These are phyloP conservation scores for Sphagnurus paluster DNA, from an alignment of 1,284 basidiomycete genomes.

Conservation along the genomic window DNA sequence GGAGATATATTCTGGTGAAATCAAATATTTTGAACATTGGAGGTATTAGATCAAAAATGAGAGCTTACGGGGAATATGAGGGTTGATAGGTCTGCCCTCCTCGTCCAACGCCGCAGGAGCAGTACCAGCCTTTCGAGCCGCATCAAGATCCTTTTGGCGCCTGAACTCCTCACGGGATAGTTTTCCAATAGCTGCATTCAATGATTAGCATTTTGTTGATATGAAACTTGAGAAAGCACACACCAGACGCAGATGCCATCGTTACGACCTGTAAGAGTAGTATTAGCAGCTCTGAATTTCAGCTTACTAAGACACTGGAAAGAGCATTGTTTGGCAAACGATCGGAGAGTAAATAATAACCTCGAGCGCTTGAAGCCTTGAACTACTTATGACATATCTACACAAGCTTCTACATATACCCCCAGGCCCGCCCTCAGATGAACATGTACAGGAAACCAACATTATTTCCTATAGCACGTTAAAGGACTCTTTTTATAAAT, in stretches of 20 bases:
- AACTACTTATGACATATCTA: too few relatives aligned
- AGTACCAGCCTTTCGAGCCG: slow-evolving; percentile 95
- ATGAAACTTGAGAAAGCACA: slow-evolving; percentile 13
- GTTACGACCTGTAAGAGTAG: slow-evolving; percentile 2
- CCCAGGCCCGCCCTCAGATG: too few relatives aligned
- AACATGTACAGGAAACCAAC: too few relatives aligned
- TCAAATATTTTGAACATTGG: slow-evolving; percentile 3
- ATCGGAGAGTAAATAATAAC: slow-evolving; percentile 10
- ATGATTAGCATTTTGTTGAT: slow-evolving; percentile 7
- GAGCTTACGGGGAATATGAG: slow-evolving; percentile 90
- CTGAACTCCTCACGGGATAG: slow-evolving; percentile 92
- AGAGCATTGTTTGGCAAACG: slow-evolving; percentile 6
- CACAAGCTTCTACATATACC: too few relatives aligned
- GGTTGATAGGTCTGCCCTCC: slow-evolving; percentile 95
- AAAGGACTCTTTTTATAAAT: background rate
- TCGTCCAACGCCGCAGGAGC: slow-evolving; percentile 94
- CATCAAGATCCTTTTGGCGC: slow-evolving; percentile 94
- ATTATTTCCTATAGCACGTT: slow-evolving; percentile 1
- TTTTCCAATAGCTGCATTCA: slow-evolving; percentile 63
- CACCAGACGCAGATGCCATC: slow-evolving; percentile 51
- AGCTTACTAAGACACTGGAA: background rate
- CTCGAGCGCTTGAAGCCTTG: slow-evolving; percentile 25
- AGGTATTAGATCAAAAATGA: background rate
- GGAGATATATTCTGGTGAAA: slow-evolving; percentile 79
- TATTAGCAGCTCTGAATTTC: background rate